These are phyloP conservation scores for Coemansia sp. DNA, from an alignment of 192 early-diverging fungal genomes.

Conservation along the genomic window DNA sequence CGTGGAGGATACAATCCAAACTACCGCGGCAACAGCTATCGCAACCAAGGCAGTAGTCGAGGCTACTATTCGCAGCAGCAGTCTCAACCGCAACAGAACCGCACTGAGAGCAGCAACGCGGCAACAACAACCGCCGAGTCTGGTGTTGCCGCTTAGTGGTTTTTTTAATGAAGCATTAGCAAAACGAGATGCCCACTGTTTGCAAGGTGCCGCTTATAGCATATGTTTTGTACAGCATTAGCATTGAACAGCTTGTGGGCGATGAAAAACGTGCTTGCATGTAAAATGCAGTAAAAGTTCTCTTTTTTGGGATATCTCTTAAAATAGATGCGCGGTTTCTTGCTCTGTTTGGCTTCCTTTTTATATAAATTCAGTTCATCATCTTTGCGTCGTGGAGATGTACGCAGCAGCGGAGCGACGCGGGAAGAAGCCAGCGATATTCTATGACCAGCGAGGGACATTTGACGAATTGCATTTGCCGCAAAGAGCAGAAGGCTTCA, in stretches of 20 bases:
- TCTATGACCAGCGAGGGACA: slow-evolving; percentile 38
- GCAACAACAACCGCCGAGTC: slow-evolving; percentile 17
- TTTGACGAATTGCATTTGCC: slow-evolving; percentile 40
- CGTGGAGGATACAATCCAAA: slow-evolving; percentile 39
- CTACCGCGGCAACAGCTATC: slow-evolving; percentile 23
- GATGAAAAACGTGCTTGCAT: not conserved
- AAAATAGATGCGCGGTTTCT: not conserved
- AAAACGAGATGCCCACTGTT: too few species aligned
- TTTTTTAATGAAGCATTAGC: not conserved
- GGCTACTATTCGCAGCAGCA: slow-evolving; percentile 34
- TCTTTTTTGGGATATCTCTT: not conserved
- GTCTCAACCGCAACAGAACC: slow-evolving; percentile 5
- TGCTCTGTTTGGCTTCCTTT: not conserved
- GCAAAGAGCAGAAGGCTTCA: slow-evolving; percentile 26
- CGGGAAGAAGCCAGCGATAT: slow-evolving; percentile 15
- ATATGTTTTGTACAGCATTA: not conserved
- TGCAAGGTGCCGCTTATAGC: too few species aligned
- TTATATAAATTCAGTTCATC: not conserved
- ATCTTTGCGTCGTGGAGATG: not conserved
- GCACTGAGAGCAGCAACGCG: not conserved
- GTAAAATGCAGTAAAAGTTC: not conserved
- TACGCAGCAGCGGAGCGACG: not conserved
- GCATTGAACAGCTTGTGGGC: not conserved
- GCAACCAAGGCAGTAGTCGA: slow-evolving; percentile 51
- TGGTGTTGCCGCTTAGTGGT: slow-evolving; percentile 9